A percentile compares a stretch with the other conserved stretches of the same genome.
Conservation (phyloP, 2,329 filamentous ascomycete genomes). For the Eurotiales sp. region DNA sequence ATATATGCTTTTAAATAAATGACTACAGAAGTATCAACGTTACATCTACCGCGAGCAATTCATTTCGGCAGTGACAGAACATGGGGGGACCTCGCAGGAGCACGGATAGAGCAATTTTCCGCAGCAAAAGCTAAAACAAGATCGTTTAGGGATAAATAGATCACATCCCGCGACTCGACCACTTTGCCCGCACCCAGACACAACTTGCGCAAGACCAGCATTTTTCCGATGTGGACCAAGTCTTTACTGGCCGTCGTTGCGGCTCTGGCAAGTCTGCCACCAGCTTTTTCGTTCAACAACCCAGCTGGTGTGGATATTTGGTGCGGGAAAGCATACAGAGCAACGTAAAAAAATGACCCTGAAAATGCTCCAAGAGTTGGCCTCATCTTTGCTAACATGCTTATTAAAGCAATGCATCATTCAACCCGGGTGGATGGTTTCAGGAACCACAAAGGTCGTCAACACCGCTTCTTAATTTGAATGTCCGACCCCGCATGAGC, state of each 20-base stretch:
- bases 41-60: too few species aligned
- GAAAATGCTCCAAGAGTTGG: not conserved
- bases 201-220: not conserved
- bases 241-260: not conserved
- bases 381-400: not conserved
- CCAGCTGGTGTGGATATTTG: slow-evolving; percentile 45
- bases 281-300: slow-evolving; percentile 27
- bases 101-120: too few species aligned
- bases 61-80: too few species aligned
- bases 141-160: not conserved
- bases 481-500: slow-evolving; percentile 46
- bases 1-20: too few species aligned
- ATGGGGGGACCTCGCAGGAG: too few species aligned
- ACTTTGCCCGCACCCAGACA: not conserved
- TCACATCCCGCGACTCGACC: not conserved
- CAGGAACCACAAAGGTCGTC: slow-evolving; percentile 34
- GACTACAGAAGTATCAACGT: too few species aligned
- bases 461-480: slow-evolving; percentile 40
- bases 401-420: slow-evolving; percentile 39
- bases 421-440: slow-evolving; percentile 49
- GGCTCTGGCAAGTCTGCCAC: not conserved
- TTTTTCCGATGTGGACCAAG: not conserved
- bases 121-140: too few species aligned
- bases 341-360: slow-evolving; percentile 26
- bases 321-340: slow-evolving; percentile 49